Evolutionary conservation across 257 asterid genomes (phyloP), one percentile per base, ranked within the genome.

Genomic region (Verbena officinalis): DNA sequence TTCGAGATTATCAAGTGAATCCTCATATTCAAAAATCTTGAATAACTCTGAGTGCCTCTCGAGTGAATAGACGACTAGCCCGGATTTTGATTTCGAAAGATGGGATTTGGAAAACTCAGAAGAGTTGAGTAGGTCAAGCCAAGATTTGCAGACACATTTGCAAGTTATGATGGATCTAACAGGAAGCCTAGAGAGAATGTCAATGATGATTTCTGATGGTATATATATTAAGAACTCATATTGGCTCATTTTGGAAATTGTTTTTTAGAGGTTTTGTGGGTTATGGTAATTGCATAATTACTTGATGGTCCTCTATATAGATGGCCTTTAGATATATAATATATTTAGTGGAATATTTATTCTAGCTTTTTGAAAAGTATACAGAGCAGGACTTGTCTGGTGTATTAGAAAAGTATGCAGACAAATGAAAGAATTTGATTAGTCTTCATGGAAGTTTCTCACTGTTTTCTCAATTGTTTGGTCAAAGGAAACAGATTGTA

Each of bases 111-210:
- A 53, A 14, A 72, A 79, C 30, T 72, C 75, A 10, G 46, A 49
- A 14, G 54, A 50, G 0, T 51, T 46, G 36, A 75, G 17, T 16
- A 79, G 57, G 0, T 65, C 4, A 0, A 55, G 55, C 82, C 75
- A 67, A 3, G 59, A 2, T 59, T 65, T 76, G 77, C 81, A 73
- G 13, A 78, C 81, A 24, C 74, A 76, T 36, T 36, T 36, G 1
- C 38, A 62, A 30, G 20, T 16, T 7, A 44, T 1, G 31, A 71
- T 62, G 30, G 59, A 21, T 46, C 30, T 63, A 52, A 72, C 11
- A 1, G 81, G 79, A 36, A 80, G 70, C 23, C 79, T 73, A 4
- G 71, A 39, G 38, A 80, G 71, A 16, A 80, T 78, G 36, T 80
- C 44, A 3, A 69, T 19, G 53, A 33, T 52, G 20, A 67, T 63